Percentiles rank a stretch among this genome's conserved stretches.
phyloP scores from a whole-genome alignment of 2,329 filamentous ascomycete species.

The Alternaria sp. region DNA sequence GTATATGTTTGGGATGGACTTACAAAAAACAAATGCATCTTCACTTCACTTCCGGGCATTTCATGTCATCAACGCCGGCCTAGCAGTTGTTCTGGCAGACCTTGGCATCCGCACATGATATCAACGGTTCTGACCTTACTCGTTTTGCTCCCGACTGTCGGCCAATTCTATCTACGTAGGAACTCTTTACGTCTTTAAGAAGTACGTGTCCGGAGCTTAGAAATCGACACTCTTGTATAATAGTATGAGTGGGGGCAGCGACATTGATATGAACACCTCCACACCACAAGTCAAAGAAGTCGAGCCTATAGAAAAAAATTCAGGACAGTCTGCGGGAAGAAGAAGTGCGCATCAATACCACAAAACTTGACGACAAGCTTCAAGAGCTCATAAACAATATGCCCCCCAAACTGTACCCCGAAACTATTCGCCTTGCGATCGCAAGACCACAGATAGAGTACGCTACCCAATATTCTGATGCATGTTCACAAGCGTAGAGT shows the following conservation, averaged over 20 bases:
- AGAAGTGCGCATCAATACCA: too few species aligned
- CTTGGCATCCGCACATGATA: constrained; percentile 2
- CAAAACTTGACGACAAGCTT: too few species aligned
- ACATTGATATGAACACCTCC: constrained; percentile 20
- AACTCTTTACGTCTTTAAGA: constrained; percentile 22
- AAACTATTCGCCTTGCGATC: too few species aligned
- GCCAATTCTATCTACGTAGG: constrained; percentile 21
- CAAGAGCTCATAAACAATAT: too few species aligned
- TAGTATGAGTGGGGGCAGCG: constrained; percentile 19
- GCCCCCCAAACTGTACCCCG: too few species aligned
- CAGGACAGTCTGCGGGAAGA: too few species aligned
- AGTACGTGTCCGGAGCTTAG: constrained; percentile 23
- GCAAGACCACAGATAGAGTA: too few species aligned
- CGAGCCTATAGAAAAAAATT: too few species aligned
- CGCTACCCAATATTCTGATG: too few species aligned
- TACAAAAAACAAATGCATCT: constrained; percentile 24
- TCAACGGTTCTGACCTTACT: constrained; percentile 22
- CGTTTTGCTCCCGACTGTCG: constrained; percentile 23
- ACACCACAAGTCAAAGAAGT: too few species aligned
- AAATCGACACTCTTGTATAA: constrained; percentile 21
- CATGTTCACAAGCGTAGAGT: too few species aligned
- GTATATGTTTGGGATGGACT: constrained; percentile 13
- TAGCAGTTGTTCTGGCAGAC: constrained; percentile 14
- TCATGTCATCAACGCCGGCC: constrained; percentile 23
- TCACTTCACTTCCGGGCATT: constrained; percentile 26